Evolutionary conservation across 2,329 filamentous ascomycete species (phyloP).

Genomic region (Lachnum nothofagi): DNA sequence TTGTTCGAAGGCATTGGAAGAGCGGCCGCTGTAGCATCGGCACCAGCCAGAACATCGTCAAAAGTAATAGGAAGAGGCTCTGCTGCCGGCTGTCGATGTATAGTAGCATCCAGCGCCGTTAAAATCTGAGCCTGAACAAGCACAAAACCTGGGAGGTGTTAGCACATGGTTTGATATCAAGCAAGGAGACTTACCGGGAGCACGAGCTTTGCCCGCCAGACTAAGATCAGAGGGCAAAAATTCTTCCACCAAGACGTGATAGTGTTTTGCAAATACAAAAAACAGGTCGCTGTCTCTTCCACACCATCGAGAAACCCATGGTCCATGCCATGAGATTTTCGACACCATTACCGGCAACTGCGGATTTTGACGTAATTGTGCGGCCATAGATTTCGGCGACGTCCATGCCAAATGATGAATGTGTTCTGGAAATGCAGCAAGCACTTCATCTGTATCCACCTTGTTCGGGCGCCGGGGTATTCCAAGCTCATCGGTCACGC

Average conservation of each 20-base stretch:
- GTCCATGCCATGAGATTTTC: slow-evolving; percentile 62
- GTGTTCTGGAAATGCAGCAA: slow-evolving; percentile 37
- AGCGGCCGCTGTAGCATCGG: slow-evolving; percentile 51
- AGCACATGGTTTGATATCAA: slow-evolving; percentile 5
- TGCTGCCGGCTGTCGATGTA: slow-evolving; percentile 53
- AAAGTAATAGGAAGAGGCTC: slow-evolving; percentile 55
- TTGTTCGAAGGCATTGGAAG: slow-evolving; percentile 53
- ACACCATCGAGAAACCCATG: slow-evolving; percentile 66
- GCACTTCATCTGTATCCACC: slow-evolving; percentile 34
- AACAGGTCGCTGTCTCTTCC: slow-evolving; percentile 71
- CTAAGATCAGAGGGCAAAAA: slow-evolving; percentile 47
- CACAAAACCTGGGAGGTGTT: slow-evolving; percentile 45
- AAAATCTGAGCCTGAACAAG: slow-evolving; percentile 66
- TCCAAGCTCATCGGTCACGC: slow-evolving; percentile 56
- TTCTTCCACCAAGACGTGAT: slow-evolving; percentile 61
- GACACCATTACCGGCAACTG: slow-evolving; percentile 52
- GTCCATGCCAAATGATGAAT: slow-evolving; percentile 57
- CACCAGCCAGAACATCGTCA: slow-evolving; percentile 59
- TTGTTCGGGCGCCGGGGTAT: slow-evolving; percentile 50
- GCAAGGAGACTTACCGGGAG: slow-evolving; percentile 40
- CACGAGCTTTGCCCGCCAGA: slow-evolving; percentile 52
- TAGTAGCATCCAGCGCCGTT: slow-evolving; percentile 59
- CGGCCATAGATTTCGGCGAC: slow-evolving; percentile 51
- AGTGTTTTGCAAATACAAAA: slow-evolving; percentile 68
- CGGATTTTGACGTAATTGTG: slow-evolving; percentile 50